phyloP scores from a whole-genome alignment of 108 stramenopile genomes.

The Hondaea fermentalgiana region DNA sequence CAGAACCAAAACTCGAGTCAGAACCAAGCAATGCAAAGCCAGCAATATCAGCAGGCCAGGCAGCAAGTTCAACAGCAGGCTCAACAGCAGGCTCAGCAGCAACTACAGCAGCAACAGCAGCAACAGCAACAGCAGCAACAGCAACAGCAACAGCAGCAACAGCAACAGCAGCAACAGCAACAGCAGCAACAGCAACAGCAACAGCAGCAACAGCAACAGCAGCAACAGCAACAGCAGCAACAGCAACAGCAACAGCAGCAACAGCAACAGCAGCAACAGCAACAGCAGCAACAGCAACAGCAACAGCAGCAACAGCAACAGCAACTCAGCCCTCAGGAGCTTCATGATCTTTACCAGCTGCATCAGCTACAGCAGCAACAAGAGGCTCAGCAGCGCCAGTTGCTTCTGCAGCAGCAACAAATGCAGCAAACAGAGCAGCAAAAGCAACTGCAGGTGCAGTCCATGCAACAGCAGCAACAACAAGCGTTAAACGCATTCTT shows the following conservation, averaged over 20 bases:
- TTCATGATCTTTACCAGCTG: background rate
- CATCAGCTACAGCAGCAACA: constrained; percentile 15
- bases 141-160: background rate
- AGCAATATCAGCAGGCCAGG: background rate
- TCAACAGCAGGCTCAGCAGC: background rate
- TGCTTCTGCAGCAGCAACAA: background rate
- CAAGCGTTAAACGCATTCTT: background rate
- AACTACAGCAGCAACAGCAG: background rate
- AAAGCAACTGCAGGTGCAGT: background rate
- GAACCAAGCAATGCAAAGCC: background rate
- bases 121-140: background rate
- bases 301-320: background rate
- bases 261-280: background rate
- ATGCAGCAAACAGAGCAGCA: background rate
- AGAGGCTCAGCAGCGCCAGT: background rate
- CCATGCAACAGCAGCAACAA: background rate
- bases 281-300: background rate
- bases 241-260: background rate
- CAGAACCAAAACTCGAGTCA: background rate
- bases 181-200: background rate
- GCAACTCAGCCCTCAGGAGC: background rate
- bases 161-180: background rate
- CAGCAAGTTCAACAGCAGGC: background rate
- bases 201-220: background rate
- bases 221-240: background rate